These are phyloP conservation scores for Epipyxis sp. DNA, from an alignment of 108 stramenopile genomes.

Conservation along the genomic window DNA sequence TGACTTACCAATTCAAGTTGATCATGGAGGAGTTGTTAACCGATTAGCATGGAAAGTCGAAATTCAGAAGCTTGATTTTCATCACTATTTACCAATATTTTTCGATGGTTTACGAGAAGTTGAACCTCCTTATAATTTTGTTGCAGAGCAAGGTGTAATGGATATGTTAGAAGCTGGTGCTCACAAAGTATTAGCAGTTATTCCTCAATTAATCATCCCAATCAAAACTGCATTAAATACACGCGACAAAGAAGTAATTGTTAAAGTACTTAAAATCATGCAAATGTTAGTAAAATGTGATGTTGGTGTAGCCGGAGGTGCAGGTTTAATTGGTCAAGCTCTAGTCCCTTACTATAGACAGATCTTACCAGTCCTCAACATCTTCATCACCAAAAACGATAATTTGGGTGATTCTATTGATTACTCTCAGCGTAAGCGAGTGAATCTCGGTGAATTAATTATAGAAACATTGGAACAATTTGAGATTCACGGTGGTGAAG, in stretches of 20 bases:
- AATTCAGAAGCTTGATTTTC: constrained; percentile 76
- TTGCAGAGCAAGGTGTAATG: constrained; percentile 78
- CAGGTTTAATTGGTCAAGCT: constrained; percentile 73
- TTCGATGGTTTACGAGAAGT: constrained; percentile 80
- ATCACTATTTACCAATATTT: constrained; percentile 82
- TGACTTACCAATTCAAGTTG: constrained; percentile 75
- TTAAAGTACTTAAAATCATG: constrained; percentile 75
- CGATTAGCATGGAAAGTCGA: constrained; percentile 77
- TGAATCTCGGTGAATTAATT: constrained; percentile 72
- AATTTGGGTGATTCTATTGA: constrained; percentile 77
- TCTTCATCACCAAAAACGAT: constrained; percentile 64
- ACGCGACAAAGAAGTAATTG: constrained; percentile 69
- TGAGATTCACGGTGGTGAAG: constrained; percentile 73
- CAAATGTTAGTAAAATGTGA: constrained; percentile 76
- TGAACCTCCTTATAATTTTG: constrained; percentile 77
- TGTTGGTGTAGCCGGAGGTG: constrained; percentile 54
- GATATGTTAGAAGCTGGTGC: constrained; percentile 73
- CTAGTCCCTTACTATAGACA: constrained; percentile 83
- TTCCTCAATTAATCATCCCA: constrained; percentile 80
- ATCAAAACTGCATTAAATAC: constrained; percentile 83
- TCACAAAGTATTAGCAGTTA: constrained; percentile 72
- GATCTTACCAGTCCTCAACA: constrained; percentile 78
- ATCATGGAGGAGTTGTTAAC: constrained; percentile 71
- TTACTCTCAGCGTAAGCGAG: constrained; percentile 71
- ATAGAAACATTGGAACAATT: constrained; percentile 74